These are phyloP conservation scores for Alternaria consortialis DNA, from an alignment of 2,329 filamentous ascomycete genomes.

Conservation along the genomic window DNA sequence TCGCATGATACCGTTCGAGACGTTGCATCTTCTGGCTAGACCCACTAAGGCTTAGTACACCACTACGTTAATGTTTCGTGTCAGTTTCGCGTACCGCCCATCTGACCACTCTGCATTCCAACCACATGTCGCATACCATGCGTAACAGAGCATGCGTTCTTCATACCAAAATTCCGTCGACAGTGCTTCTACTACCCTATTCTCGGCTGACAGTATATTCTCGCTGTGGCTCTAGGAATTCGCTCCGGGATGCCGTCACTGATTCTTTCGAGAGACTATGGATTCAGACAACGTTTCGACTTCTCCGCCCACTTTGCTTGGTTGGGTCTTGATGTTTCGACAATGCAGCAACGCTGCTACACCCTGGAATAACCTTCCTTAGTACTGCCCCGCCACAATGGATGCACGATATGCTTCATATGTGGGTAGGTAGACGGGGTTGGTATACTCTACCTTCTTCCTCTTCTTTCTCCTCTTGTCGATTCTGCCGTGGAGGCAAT, in stretches of 20 bases:
- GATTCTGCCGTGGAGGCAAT: neutral
- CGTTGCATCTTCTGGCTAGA: neutral
- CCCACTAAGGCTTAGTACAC: conserved; percentile 1
- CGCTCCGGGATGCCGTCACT: neutral
- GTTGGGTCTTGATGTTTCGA: conserved; percentile 25
- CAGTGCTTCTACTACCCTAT: neutral
- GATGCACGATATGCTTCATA: conserved; percentile 5
- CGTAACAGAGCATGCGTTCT: neutral
- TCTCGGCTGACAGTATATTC: neutral
- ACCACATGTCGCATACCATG: neutral
- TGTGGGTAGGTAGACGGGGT: neutral
- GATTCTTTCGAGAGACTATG: neutral
- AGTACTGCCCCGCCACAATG: conserved; percentile 15
- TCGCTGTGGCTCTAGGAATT: neutral
- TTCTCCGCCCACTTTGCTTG: conserved; percentile 17
- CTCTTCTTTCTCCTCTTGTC: conserved; percentile 2
- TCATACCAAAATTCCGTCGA: conserved; percentile 7
- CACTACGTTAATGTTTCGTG: conserved; percentile 8
- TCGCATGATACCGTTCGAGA: conserved; percentile 6
- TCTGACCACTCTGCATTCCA: neutral
- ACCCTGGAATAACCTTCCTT: conserved; percentile 22
- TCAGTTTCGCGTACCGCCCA: conserved; percentile 10
- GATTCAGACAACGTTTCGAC: conserved; percentile 23
- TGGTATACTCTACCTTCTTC: conserved; percentile 11
- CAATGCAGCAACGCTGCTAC: conserved; percentile 32